These are phyloP conservation scores for Blastocystis sp. DNA, from an alignment of 352 stramenopile species.

Conservation along the genomic window DNA sequence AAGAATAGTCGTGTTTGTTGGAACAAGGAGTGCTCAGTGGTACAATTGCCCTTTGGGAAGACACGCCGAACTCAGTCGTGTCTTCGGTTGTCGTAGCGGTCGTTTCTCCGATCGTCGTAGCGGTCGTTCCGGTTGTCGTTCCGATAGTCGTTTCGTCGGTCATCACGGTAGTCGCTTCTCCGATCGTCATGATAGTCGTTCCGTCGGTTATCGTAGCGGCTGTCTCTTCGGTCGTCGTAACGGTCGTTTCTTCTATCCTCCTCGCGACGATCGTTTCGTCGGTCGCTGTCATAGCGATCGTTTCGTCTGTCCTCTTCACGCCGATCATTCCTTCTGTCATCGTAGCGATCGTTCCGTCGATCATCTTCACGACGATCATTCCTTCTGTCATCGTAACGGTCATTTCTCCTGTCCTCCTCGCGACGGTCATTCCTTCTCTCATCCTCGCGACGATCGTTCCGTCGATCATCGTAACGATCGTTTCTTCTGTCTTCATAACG, in stretches of 20 bases:
- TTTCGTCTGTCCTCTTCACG: background rate
- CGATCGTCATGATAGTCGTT: background rate
- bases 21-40: no score
- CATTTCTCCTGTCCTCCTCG: background rate
- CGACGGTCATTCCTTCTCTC: background rate
- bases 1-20: constrained; percentile 42
- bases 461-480: background rate
- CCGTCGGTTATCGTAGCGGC: no score
- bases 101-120: background rate
- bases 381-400: background rate
- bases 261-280: background rate
- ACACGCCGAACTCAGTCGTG: no score
- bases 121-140: background rate
- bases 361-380: constrained; percentile 8
- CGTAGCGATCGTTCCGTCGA: background rate
- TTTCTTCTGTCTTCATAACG: background rate
- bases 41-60: no score
- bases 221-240: background rate
- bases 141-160: background rate
- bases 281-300: background rate
- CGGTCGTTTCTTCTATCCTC: background rate
- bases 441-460: background rate
- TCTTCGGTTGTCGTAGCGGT: background rate
- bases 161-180: background rate
- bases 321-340: background rate